phyloP scores from a whole-genome alignment of 495 filamentous ascomycete genomes.

The Penicillium maclennaniae region DNA sequence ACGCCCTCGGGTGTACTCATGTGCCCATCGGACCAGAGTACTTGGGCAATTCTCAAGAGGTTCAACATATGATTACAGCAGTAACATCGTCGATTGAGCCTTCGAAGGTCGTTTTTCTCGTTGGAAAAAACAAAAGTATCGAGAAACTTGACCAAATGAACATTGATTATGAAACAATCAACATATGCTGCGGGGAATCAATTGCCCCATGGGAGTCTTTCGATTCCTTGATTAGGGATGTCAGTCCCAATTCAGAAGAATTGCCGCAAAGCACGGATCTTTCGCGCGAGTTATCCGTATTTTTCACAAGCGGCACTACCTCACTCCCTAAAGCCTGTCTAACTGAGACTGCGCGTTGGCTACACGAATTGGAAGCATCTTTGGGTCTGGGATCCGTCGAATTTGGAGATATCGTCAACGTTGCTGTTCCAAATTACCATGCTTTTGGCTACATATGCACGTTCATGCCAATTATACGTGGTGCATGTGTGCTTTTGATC shows the following conservation, averaged over 20 bases:
- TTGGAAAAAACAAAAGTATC: background rate
- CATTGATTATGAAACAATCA: background rate
- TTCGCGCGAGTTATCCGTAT: background rate
- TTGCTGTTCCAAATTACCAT: slow-evolving; percentile 21
- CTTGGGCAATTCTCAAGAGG: background rate
- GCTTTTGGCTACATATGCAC: slow-evolving; percentile 31
- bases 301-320: background rate
- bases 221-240: background rate
- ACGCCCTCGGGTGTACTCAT: background rate
- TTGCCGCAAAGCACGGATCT: background rate
- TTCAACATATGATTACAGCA: background rate
- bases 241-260: background rate
- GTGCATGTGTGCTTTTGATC: slow-evolving; percentile 29
- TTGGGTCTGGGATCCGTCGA: background rate
- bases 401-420: background rate
- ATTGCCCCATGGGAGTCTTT: background rate
- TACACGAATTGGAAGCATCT: background rate
- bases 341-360: background rate
- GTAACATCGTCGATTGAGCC: background rate
- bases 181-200: background rate
- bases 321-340: background rate
- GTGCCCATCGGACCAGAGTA: background rate
- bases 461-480: slow-evolving; percentile 25
- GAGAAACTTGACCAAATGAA: background rate
- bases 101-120: background rate